Conservation (phyloP, 2,329 filamentous ascomycete species). For the Hypoxylon sp. region DNA sequence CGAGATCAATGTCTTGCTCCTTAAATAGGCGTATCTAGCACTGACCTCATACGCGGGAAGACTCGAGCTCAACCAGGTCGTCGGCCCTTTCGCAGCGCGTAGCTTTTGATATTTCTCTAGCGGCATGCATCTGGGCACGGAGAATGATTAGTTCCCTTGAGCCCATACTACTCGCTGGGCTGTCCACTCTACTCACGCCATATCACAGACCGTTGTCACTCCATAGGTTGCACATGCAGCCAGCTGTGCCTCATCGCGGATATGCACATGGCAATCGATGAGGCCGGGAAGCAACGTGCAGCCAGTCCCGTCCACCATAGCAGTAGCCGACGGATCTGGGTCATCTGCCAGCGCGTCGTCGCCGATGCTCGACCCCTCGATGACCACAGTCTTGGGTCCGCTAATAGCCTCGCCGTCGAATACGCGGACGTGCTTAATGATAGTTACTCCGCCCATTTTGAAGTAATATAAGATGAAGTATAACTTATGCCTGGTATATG, state of each 20-base stretch:
- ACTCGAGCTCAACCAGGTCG: slow-evolving; percentile 40
- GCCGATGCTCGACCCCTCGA: slow-evolving; percentile 40
- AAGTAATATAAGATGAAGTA: not conserved
- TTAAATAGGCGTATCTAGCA: slow-evolving; percentile 7
- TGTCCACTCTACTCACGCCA: slow-evolving; percentile 37
- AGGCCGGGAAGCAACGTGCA: slow-evolving; percentile 48
- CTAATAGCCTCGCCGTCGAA: slow-evolving; percentile 44
- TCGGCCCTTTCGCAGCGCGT: slow-evolving; percentile 36
- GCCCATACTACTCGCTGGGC: not conserved
- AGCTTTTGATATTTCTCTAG: slow-evolving; percentile 31
- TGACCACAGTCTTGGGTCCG: slow-evolving; percentile 42
- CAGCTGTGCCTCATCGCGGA: slow-evolving; percentile 40
- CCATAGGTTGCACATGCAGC: slow-evolving; percentile 41
- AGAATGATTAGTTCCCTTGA: slow-evolving; percentile 4
- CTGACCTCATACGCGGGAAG: slow-evolving; percentile 44
- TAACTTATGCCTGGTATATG: not conserved
- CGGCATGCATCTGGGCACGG: slow-evolving; percentile 27
- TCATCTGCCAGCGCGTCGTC: slow-evolving; percentile 31
- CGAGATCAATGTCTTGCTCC: not conserved
- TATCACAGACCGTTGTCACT: slow-evolving; percentile 46
- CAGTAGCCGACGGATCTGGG: slow-evolving; percentile 17
- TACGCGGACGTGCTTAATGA: slow-evolving; percentile 46
- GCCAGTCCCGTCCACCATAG: slow-evolving; percentile 45
- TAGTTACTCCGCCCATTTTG: slow-evolving; percentile 37
- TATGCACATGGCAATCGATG: slow-evolving; percentile 50